phyloP scores from a whole-genome alignment of 208 protist species.

The Trypanosoma mega region DNA sequence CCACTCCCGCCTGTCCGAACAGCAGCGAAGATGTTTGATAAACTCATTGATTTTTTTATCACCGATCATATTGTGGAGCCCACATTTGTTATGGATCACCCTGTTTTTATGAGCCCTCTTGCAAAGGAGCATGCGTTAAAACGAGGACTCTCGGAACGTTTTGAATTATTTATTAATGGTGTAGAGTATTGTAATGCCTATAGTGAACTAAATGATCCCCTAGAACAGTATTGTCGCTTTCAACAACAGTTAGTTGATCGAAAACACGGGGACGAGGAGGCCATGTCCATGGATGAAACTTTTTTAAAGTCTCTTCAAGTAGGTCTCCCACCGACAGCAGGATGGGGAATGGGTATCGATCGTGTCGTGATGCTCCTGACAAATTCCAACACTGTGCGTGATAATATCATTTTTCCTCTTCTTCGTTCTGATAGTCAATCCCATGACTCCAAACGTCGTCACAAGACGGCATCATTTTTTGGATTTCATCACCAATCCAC shows the following conservation, averaged over 20 bases:
- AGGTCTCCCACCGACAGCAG: conserved; percentile 93
- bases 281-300: conserved; percentile 89
- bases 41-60: conserved; percentile 92
- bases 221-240: conserved; percentile 95
- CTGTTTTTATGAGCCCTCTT: conserved; percentile 91
- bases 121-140: conserved; percentile 82
- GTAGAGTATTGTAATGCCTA: conserved; percentile 97
- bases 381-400: conserved; percentile 77
- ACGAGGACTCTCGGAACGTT: conserved; percentile 91
- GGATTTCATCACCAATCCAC: conserved; percentile 84
- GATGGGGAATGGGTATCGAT: conserved; percentile 97
- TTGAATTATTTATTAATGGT: conserved; percentile 95
- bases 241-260: conserved; percentile 88
- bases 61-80: conserved; percentile 90
- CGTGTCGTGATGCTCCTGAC: conserved; percentile 93
- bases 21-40: conserved; percentile 89
- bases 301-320: conserved; percentile 94
- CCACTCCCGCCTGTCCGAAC: conserved; percentile 80
- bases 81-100: conserved; percentile 96
- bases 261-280: conserved; percentile 92
- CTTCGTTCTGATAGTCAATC: conserved; percentile 69
- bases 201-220: conserved; percentile 96
- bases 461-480: conserved; percentile 77
- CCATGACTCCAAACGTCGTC: conserved; percentile 73
- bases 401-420: conserved; percentile 89